phyloP scores from a whole-genome alignment of 306 rosid species.

The Quercus ilex region DNA sequence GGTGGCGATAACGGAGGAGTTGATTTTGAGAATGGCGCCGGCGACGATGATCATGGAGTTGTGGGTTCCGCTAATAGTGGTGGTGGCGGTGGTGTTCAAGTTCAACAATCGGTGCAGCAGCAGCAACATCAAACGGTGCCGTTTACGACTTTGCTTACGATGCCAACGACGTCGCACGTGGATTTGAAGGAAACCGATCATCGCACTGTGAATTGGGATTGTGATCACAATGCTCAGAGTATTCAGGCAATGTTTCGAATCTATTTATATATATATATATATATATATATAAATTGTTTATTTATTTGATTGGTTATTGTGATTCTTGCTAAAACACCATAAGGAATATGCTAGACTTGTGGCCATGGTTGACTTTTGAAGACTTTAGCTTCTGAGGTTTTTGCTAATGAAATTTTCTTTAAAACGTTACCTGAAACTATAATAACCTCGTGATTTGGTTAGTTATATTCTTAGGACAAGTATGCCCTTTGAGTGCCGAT shows the following conservation, averaged over 20 bases:
- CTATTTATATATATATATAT: too few relatives aligned
- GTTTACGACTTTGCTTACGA: slow-evolving; percentile 37
- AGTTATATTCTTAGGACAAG: too few relatives aligned
- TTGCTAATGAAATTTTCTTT: too few relatives aligned
- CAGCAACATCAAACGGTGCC: slow-evolving; percentile 30
- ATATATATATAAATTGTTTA: too few relatives aligned
- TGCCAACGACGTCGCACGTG: slow-evolving; percentile 18
- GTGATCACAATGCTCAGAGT: slow-evolving; percentile 20
- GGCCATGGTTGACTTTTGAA: too few relatives aligned
- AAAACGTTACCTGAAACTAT: too few relatives aligned
- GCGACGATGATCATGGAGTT: slow-evolving; percentile 20
- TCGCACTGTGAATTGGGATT: slow-evolving; percentile 28
- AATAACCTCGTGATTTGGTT: too few relatives aligned
- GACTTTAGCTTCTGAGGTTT: too few relatives aligned
- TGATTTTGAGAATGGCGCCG: background rate
- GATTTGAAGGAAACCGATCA: slow-evolving; percentile 18
- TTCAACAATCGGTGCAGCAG: slow-evolving; percentile 27
- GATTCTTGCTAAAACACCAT: too few relatives aligned
- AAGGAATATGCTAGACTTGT: too few relatives aligned
- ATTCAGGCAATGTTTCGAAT: slow-evolving; percentile 29
- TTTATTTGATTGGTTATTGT: too few relatives aligned
- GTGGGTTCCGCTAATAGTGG: background rate
- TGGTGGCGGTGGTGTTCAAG: background rate
- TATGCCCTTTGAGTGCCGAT: too few relatives aligned
- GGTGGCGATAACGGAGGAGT: background rate